Conservation (phyloP, 164 flowering plant species). For the Tetrastigma voinierianum region DNA sequence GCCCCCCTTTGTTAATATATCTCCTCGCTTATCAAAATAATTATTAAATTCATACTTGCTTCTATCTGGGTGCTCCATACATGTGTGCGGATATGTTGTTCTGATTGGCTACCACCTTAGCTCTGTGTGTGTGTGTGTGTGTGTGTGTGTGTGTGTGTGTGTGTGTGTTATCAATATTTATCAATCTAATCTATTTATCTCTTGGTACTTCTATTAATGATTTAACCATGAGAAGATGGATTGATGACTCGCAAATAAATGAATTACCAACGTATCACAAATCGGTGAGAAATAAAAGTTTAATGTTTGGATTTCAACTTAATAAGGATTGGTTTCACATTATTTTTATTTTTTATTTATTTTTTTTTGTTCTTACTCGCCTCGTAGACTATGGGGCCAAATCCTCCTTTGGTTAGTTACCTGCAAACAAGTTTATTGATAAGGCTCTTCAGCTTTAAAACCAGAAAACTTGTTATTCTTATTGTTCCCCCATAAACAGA, state of each 20-base stretch:
- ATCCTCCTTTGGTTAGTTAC: constrained; percentile 73
- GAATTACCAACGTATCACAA: constrained; percentile 72
- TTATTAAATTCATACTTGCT: too few relatives aligned
- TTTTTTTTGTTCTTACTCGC: constrained; percentile 6
- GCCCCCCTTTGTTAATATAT: too few relatives aligned
- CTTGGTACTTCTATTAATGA: constrained; percentile 39
- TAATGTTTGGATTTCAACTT: not conserved
- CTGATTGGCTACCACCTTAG: too few relatives aligned
- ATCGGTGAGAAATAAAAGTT: constrained; percentile 56
- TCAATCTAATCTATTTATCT: too few relatives aligned
- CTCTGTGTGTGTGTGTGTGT: too few relatives aligned
- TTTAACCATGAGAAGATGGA: constrained; percentile 75
- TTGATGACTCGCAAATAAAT: constrained; percentile 54
- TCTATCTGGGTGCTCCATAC: too few relatives aligned
- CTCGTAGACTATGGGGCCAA: constrained; percentile 81
- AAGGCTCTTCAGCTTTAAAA: constrained; percentile 84
- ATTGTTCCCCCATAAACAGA: constrained; percentile 81
- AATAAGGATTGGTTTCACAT: not conserved
- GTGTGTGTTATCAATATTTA: too few relatives aligned
- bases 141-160: not conserved
- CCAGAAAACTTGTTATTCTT: constrained; percentile 86
- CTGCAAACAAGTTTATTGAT: constrained; percentile 74
- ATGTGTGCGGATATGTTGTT: too few relatives aligned
- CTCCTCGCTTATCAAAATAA: too few relatives aligned
- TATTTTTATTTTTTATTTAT: too few relatives aligned